phyloP scores from a whole-genome alignment of 768 basidiomycete genomes.

The Megacollybia marginata region DNA sequence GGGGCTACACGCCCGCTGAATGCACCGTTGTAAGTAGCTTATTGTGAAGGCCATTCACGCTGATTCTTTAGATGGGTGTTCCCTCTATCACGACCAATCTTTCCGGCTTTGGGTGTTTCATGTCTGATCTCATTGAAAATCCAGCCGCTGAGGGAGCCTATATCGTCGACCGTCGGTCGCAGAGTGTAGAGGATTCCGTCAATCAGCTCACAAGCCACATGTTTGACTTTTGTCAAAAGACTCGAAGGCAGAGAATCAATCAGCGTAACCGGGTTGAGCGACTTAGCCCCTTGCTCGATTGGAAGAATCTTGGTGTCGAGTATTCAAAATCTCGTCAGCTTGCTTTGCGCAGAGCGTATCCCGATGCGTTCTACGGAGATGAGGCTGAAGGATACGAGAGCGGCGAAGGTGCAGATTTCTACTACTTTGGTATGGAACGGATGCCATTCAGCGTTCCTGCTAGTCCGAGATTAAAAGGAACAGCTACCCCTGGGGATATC shows the following conservation, averaged over 20 bases:
- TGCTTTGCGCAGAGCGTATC: conserved; percentile 88
- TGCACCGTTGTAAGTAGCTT: conserved; percentile 80
- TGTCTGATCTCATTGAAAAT: conserved; percentile 95
- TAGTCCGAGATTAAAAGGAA: conserved; percentile 78
- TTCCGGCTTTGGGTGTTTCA: conserved; percentile 96
- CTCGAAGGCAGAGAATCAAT: conserved; percentile 95
- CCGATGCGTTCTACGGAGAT: conserved; percentile 76
- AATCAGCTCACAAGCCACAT: conserved; percentile 72
- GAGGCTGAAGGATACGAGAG: conserved; percentile 35
- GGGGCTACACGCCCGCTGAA: conserved; percentile 96
- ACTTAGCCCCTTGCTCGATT: conserved; percentile 87
- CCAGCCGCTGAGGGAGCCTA: conserved; percentile 95
- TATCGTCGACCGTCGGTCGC: conserved; percentile 87
- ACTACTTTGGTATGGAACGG: conserved; percentile 58
- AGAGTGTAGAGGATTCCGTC: conserved; percentile 89
- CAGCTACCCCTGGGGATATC: conserved; percentile 89
- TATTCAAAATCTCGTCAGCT: conserved; percentile 94
- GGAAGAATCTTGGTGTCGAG: conserved; percentile 97
- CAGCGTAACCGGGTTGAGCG: conserved; percentile 98
- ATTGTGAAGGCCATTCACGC: conserved; percentile 3
- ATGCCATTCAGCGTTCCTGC: conserved; percentile 78
- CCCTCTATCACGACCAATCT: conserved; percentile 96
- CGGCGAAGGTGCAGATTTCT: conserved; percentile 23
- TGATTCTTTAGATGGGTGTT: conserved; percentile 76
- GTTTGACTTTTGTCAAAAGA: conserved; percentile 71